phyloP scores from a whole-genome alignment of 495 filamentous ascomycete species.

The Talaromyces borbonicus region DNA sequence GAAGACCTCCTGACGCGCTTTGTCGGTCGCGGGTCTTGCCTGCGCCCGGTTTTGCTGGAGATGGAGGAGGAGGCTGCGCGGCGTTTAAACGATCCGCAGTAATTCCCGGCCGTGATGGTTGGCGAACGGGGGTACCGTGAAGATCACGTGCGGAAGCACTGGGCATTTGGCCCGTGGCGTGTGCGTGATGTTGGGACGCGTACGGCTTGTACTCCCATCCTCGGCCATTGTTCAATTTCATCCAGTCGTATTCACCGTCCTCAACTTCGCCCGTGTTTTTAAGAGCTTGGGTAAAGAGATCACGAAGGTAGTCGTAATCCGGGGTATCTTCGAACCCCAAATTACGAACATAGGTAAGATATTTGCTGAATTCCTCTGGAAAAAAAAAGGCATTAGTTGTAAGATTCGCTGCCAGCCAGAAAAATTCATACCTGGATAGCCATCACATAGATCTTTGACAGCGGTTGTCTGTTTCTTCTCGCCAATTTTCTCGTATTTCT shows the following conservation, averaged over 20 bases:
- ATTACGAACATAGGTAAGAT: slow-evolving; percentile 93
- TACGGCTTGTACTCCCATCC: slow-evolving; percentile 92
- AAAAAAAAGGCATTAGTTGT: neutral
- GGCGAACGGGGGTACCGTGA: slow-evolving; percentile 54
- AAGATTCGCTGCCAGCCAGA: neutral
- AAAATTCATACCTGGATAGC: slow-evolving; percentile 60
- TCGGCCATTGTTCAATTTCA: slow-evolving; percentile 95
- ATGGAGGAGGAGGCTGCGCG: slow-evolving; percentile 82
- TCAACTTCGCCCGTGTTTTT: slow-evolving; percentile 92
- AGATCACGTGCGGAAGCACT: slow-evolving; percentile 71
- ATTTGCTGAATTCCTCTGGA: slow-evolving; percentile 90
- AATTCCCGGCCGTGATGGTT: slow-evolving; percentile 52
- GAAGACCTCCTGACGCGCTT: slow-evolving; percentile 64
- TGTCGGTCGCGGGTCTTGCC: slow-evolving; percentile 69
- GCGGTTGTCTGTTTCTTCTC: slow-evolving; percentile 98
- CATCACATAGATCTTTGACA: slow-evolving; percentile 94
- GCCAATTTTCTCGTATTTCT: slow-evolving; percentile 99
- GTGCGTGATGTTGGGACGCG: slow-evolving; percentile 62
- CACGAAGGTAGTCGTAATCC: slow-evolving; percentile 96
- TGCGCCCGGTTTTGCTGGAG: slow-evolving; percentile 70
- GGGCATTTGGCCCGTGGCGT: slow-evolving; percentile 61
- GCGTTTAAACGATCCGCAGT: slow-evolving; percentile 94
- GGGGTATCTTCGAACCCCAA: slow-evolving; percentile 97
- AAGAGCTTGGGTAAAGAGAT: slow-evolving; percentile 92
- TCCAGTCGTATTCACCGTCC: slow-evolving; percentile 99